These are phyloP conservation scores for Xanthoparmelia taractica DNA, from an alignment of 495 filamentous ascomycete species.

Conservation along the genomic window DNA sequence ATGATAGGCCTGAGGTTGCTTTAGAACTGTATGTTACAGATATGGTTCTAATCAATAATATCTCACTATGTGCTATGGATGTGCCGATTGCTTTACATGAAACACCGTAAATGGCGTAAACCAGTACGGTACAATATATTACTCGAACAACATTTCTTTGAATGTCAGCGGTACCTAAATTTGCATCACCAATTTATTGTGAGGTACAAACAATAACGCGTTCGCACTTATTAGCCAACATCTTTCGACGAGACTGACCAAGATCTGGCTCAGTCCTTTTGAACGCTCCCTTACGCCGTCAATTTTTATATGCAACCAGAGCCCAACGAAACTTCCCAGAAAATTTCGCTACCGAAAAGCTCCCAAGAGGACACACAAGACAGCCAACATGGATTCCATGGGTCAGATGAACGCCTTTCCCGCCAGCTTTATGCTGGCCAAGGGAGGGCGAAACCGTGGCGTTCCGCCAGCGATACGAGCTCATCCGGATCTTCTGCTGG, in stretches of 20 bases:
- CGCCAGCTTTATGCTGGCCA: constrained; percentile 25
- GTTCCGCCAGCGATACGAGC: constrained; percentile 23
- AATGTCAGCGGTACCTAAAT: too few species aligned
- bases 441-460: constrained; percentile 18
- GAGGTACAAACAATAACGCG: neutral
- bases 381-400: constrained; percentile 68
- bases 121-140: too few species aligned
- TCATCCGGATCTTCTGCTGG: constrained; percentile 26
- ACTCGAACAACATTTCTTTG: too few species aligned
- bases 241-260: constrained; percentile 30
- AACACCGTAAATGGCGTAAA: too few species aligned
- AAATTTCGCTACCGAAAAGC: constrained; percentile 39
- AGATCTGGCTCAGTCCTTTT: constrained; percentile 62
- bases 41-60: too few species aligned
- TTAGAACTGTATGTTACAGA: neutral
- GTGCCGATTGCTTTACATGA: neutral
- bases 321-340: constrained; percentile 55
- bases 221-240: neutral
- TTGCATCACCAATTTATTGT: neutral
- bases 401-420: constrained; percentile 41
- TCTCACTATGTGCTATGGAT: too few species aligned
- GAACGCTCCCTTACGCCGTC: constrained; percentile 32
- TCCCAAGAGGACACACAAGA: constrained; percentile 35
- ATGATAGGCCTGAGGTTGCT: neutral
- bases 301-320: constrained; percentile 87